Evolutionary conservation across 148 eudicot species (phyloP).

Genomic region (Spergularia marina): DNA sequence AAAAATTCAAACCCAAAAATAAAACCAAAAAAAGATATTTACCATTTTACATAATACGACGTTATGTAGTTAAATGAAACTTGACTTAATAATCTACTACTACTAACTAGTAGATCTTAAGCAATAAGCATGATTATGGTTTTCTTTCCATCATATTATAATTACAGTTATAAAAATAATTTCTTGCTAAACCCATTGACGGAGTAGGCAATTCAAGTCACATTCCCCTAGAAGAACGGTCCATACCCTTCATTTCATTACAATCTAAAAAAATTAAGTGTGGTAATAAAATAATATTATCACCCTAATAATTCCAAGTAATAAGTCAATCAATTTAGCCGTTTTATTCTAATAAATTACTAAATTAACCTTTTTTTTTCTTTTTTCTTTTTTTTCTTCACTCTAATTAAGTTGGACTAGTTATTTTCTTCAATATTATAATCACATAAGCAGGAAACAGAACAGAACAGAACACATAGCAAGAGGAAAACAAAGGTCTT

Average conservation of each 20-base stretch:
- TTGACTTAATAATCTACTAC: too few species aligned
- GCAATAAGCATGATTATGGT: not conserved
- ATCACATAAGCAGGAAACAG: not conserved
- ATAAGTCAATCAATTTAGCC: conserved; percentile 29
- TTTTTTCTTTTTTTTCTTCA: not conserved
- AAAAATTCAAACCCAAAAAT: too few species aligned
- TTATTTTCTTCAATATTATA: not conserved
- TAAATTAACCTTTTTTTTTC: not conserved
- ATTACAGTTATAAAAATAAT: not conserved
- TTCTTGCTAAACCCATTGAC: not conserved
- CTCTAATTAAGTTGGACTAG: not conserved
- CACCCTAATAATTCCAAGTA: conserved; percentile 27
- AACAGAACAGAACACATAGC: not conserved
- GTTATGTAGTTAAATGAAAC: too few species aligned
- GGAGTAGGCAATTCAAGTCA: not conserved
- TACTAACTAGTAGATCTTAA: not conserved
- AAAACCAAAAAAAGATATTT: too few species aligned
- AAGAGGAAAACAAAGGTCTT: conserved; percentile 32
- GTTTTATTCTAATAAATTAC: conserved; percentile 10
- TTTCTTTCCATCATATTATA: not conserved
- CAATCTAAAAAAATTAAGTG: conserved; percentile 15
- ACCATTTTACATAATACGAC: too few species aligned
- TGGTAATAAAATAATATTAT: conserved; percentile 7
- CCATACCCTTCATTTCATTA: conserved; percentile 6
- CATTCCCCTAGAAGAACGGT: conserved; percentile 4